These are phyloP conservation scores for Hordeum vulgare DNA, from an alignment of 176 grass and related monocot species.

Conservation along the genomic window DNA sequence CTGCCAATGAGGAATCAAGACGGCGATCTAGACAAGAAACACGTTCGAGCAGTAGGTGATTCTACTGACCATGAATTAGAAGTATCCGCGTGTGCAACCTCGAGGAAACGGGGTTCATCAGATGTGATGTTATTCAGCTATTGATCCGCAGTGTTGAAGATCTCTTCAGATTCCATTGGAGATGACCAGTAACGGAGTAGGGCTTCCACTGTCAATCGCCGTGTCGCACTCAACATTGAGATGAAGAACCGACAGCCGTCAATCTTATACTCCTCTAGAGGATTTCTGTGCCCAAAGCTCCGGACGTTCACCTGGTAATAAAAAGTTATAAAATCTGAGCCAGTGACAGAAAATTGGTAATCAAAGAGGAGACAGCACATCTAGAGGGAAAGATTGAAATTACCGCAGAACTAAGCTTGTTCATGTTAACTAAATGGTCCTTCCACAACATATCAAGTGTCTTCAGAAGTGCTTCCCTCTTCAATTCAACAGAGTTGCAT, in stretches of 20 bases:
- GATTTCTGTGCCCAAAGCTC: conserved; percentile 95
- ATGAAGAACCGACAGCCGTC: conserved; percentile 95
- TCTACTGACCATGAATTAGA: not conserved
- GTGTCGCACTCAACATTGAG: conserved; percentile 82
- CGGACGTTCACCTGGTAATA: conserved; percentile 77
- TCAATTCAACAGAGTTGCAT: conserved; percentile 29
- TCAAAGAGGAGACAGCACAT: not conserved
- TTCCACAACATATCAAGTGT: conserved; percentile 80
- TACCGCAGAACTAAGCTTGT: conserved; percentile 96
- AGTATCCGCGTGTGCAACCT: not conserved
- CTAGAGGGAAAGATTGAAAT: not conserved
- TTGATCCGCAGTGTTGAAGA: conserved; percentile 42
- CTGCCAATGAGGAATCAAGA: not conserved
- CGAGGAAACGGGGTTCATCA: not conserved
- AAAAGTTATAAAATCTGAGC: not conserved
- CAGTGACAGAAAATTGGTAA: not conserved
- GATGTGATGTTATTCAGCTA: not conserved
- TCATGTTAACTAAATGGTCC: conserved; percentile 99
- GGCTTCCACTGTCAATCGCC: conserved; percentile 67
- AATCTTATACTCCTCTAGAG: conserved; percentile 96
- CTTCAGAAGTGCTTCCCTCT: conserved; percentile 93
- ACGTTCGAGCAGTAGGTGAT: not conserved
- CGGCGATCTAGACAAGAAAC: not conserved
- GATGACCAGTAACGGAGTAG: conserved; percentile 83
- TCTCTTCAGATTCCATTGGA: conserved; percentile 62